Conservation (phyloP, 2,329 filamentous ascomycete genomes). For the Clonostachys rosea region DNA sequence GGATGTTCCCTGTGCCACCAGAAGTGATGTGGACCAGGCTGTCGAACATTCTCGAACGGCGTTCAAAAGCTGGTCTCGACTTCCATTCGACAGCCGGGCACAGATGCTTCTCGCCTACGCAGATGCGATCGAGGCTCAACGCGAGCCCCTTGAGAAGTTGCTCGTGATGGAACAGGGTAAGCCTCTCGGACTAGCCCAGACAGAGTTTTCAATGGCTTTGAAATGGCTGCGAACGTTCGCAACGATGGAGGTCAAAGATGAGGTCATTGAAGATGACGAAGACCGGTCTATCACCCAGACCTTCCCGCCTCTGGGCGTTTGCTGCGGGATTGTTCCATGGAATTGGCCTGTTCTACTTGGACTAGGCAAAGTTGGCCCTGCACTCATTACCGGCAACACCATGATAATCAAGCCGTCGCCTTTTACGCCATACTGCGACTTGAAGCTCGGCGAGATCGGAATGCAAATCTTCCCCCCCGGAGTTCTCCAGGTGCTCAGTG, state of each 20-base stretch:
- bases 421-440: constrained; percentile 50
- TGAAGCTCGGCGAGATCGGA: constrained; percentile 58
- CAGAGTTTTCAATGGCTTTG: not conserved
- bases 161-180: constrained; percentile 4
- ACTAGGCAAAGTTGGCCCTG: constrained; percentile 49
- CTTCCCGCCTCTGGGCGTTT: constrained; percentile 45
- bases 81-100: not conserved
- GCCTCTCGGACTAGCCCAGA: not conserved
- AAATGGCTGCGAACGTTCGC: constrained; percentile 17
- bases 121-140: constrained; percentile 1
- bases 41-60: constrained; percentile 1
- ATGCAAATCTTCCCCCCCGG: constrained; percentile 48
- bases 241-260: constrained; percentile 12
- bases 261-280: constrained; percentile 19
- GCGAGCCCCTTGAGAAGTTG: not conserved
- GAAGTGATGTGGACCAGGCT: constrained; percentile 3
- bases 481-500: constrained; percentile 54
- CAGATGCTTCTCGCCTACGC: constrained; percentile 1
- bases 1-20: constrained; percentile 1
- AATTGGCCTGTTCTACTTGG: constrained; percentile 52
- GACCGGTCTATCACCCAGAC: constrained; percentile 6
- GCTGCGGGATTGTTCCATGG: constrained; percentile 51
- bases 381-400: constrained; percentile 49
- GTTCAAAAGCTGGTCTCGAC: constrained; percentile 1
- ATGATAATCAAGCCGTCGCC: constrained; percentile 55